Conservation (phyloP, 1,284 basidiomycete species). For the Cryptococcus amylolentus region DNA sequence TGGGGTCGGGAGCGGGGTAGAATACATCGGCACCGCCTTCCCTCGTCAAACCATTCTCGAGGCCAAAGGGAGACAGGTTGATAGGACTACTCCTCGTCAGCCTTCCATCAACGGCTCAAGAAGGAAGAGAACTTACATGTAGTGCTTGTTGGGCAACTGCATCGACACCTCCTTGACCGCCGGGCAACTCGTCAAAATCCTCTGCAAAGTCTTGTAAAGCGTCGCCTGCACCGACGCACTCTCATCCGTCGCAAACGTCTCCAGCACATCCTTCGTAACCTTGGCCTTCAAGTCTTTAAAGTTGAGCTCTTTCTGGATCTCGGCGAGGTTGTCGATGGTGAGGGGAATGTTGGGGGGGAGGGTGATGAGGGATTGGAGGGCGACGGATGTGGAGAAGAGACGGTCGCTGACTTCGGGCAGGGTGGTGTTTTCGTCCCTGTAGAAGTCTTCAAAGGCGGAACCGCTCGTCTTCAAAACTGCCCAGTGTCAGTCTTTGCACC, state of each 20-base stretch:
- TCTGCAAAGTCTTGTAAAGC: conserved; percentile 80
- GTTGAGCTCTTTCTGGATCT: conserved; percentile 60
- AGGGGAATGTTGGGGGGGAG: conserved; percentile 53
- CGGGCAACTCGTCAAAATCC: conserved; percentile 64
- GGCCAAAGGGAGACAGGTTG: conserved; percentile 44
- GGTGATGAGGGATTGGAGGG: conserved; percentile 65
- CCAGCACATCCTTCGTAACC: conserved; percentile 67
- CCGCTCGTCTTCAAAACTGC: conserved; percentile 86
- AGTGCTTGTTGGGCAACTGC: conserved; percentile 88
- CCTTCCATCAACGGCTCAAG: background rate
- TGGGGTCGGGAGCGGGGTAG: conserved; percentile 69
- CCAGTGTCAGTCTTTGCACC: background rate
- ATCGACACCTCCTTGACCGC: conserved; percentile 66
- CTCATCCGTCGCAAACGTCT: conserved; percentile 80
- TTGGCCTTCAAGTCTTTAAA: conserved; percentile 55
- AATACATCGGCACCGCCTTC: conserved; percentile 77
- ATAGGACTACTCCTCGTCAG: conserved; percentile 28
- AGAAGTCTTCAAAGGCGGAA: conserved; percentile 78
- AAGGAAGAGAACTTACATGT: conserved; percentile 56
- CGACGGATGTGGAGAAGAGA: conserved; percentile 81
- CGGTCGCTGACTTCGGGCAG: conserved; percentile 73
- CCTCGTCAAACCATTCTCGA: conserved; percentile 53
- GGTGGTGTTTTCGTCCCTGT: conserved; percentile 84
- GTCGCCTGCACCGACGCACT: conserved; percentile 93
- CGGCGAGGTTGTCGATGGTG: conserved; percentile 53